These are phyloP conservation scores for Lathyrus tuberosus DNA, from an alignment of 306 rosid species.

Conservation along the genomic window DNA sequence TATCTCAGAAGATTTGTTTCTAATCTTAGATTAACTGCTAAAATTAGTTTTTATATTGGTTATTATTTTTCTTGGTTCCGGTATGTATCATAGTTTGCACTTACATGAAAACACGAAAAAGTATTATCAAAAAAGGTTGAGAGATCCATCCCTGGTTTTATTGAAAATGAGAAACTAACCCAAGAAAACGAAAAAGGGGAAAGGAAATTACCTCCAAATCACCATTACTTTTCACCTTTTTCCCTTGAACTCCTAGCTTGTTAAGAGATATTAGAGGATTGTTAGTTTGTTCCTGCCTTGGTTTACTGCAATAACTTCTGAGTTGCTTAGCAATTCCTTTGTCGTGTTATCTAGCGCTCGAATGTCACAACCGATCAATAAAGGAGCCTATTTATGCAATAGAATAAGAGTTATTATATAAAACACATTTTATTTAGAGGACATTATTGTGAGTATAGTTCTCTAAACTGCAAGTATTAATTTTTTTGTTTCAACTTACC, in stretches of 20 bases:
- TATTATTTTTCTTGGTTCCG: no score
- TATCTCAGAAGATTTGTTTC: no score
- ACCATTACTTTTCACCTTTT: conserved; percentile 51
- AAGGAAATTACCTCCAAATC: conserved; percentile 61
- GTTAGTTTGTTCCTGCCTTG: conserved; percentile 53
- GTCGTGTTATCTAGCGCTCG: conserved; percentile 58
- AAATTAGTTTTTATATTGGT: no score
- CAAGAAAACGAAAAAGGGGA: background rate
- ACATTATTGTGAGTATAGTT: conserved; percentile 22
- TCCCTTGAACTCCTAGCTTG: conserved; percentile 70
- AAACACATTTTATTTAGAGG: background rate
- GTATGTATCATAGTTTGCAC: no score
- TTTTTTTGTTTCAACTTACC: conserved; percentile 41
- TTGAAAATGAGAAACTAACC: background rate
- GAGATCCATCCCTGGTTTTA: background rate
- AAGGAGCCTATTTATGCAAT: conserved; percentile 41
- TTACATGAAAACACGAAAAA: conserved; percentile 6
- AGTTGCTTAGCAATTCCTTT: conserved; percentile 55
- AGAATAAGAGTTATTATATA: background rate
- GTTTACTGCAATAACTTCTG: conserved; percentile 73
- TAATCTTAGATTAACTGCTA: no score
- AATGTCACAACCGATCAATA: conserved; percentile 77
- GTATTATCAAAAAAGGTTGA: background rate
- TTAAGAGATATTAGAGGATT: conserved; percentile 1
- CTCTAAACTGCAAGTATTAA: background rate